Conservation (phyloP, 1,284 basidiomycete species). For the Trichosporon faecale region DNA sequence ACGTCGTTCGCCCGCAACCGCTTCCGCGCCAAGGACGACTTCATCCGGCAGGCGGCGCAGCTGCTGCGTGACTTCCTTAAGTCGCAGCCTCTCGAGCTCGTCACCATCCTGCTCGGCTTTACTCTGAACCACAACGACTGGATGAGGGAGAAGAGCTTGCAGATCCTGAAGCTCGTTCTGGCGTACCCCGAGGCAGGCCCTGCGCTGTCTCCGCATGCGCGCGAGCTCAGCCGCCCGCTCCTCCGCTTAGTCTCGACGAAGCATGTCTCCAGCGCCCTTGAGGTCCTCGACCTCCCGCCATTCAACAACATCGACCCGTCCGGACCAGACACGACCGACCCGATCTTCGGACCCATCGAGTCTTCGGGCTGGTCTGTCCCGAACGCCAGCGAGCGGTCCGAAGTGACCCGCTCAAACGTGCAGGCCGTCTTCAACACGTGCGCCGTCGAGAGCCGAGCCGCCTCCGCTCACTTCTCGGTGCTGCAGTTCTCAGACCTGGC, state of each 20-base stretch:
- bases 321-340: constrained; percentile 77
- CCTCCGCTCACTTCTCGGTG: constrained; percentile 50
- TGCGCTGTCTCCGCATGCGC: constrained; percentile 69
- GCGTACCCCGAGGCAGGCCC: constrained; percentile 76
- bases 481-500: constrained; percentile 47
- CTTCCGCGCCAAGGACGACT: constrained; percentile 90
- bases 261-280: constrained; percentile 76
- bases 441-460: constrained; percentile 61
- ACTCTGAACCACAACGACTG: constrained; percentile 81
- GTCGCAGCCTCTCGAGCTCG: constrained; percentile 65
- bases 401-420: constrained; percentile 69
- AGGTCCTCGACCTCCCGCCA: constrained; percentile 86
- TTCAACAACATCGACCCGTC: constrained; percentile 68
- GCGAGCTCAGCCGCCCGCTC: constrained; percentile 85
- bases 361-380: constrained; percentile 82
- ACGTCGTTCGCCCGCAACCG: constrained; percentile 80
- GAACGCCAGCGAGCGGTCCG: constrained; percentile 61
- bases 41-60: constrained; percentile 81
- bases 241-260: constrained; percentile 81
- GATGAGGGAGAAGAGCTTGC: constrained; percentile 78
- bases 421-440: constrained; percentile 78
- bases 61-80: constrained; percentile 74
- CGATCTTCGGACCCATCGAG: constrained; percentile 78
- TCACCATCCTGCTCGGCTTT: constrained; percentile 76
- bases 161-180: constrained; percentile 83